Evolutionary conservation across 352 stramenopile species (phyloP), one percentile per base, ranked within the genome.

Genomic region (Phytopythium ostracodes): DNA sequence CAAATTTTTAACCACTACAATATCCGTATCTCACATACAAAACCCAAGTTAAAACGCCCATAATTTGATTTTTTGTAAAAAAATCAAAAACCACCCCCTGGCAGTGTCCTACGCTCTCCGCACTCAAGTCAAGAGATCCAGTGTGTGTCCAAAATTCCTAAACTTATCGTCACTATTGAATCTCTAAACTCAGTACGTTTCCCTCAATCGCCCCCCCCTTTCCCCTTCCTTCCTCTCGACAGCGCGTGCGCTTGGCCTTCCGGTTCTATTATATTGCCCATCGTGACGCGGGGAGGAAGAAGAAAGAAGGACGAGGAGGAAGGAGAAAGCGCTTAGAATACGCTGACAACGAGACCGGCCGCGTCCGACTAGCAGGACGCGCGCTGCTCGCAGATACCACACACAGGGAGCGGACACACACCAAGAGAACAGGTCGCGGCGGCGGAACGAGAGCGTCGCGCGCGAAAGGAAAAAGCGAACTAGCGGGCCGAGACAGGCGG

Each of bases 111-210:
- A 54, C 47, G 47, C 47, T 35, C 47, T 31, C 24, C 24, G 4
- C 44, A 38, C 44, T 29, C 47, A 35, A 53, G 14, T 10, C 25
- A 40, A 64, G 58, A 77, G 61, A 75, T 77, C 73, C 70, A 75
- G 42, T 49, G 70, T 61, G 71, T 77, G 60, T 76, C 69, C 70
- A 76, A 70, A 66, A 49, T 25, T 49, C 40, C 4, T 24, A 38
- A 51, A 36, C 35, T 31, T 18, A 9, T 20, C 6, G 22, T 49
- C 47, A 54, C 12, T 36, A 31, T 36, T 33, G 27, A n/a, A 44
- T 56, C 46, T 44, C 44, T 53, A 56, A 49, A 42, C 5, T 42
- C 35, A 63, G 58, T 63, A 57, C 58, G 14, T 42, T 4, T 8
- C 22, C 47, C 18, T 27, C 17, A 33, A n/a, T 44, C 33, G 33